Percentiles rank a stretch among this genome's conserved stretches.
phyloP scores from a whole-genome alignment of 129 eudicot species.

The carrot (Daucus carota) region DNA sequence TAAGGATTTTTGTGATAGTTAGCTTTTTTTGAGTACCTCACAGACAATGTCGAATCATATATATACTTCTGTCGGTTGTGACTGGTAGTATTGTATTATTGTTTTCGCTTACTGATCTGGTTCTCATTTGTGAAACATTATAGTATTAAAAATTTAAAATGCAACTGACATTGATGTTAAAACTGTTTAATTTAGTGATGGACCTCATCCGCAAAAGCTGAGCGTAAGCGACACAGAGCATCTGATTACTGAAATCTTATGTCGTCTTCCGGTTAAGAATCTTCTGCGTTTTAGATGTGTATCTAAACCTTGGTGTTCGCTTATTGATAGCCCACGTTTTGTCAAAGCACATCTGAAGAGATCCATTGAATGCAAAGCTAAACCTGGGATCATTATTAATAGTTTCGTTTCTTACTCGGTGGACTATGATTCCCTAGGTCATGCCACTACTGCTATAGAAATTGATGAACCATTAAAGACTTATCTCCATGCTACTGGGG shows the following conservation, averaged over 20 bases:
- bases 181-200: not conserved
- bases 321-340: conserved; percentile 8
- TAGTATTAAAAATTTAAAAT: too few relatives aligned
- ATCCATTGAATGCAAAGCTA: not conserved
- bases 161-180: too few relatives aligned
- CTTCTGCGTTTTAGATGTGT: not conserved
- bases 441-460: not conserved
- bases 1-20: not conserved
- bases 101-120: too few relatives aligned
- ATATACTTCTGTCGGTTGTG: too few relatives aligned
- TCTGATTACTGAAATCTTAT: not conserved
- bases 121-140: too few relatives aligned
- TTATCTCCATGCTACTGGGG: not conserved
- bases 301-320: conserved; percentile 10
- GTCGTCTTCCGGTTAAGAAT: not conserved
- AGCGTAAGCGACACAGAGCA: not conserved
- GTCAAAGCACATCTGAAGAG: conserved; percentile 4
- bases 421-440: conserved; percentile 6
- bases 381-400: not conserved
- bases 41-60: too few relatives aligned
- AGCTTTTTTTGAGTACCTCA: too few relatives aligned
- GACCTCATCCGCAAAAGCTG: not conserved
- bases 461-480: not conserved
- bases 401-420: not conserved
- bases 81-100: too few relatives aligned